Base-by-base conservation (phyloP, 441 rosid genomes). In the Syzygium malaccense region DNA sequence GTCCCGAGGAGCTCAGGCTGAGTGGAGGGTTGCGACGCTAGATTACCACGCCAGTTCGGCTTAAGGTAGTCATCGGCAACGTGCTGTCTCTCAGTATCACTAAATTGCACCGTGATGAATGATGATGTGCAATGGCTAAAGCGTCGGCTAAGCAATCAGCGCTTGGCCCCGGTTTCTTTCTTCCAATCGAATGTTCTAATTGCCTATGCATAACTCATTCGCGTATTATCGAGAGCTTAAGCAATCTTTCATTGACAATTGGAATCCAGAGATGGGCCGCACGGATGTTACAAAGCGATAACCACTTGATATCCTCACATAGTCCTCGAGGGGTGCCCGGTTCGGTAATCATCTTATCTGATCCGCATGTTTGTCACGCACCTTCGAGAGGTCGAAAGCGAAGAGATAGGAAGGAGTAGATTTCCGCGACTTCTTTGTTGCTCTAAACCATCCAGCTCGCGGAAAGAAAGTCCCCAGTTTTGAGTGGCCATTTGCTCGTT, bases 391-490 rank as follows among this genome's bases (percentile, higher is more conserved):
- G 86, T 15, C 71, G 75, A 83, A 86, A 86, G n/a, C 55, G 6
- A 54, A 54, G 85, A 83, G 41, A 85, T 5, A 45, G 48, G 48
- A 7, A 45, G 48, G 48, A 45, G 7, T 45, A 45, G 48, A 45
- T 7, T 45, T 45, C 48, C 10, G 48, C 48, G 1, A 45, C 48
- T 45, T 45, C 48, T 45, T 45, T 45, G 9, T 45, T 7, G 48
- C 48, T 7, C 55, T 5, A 15, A 56, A 49, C 60, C 51, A 89
- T 66, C 85, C 68, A 92, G 93, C 99, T 95, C 92, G 96, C 99
- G 99, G 99, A 88, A 97, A 98, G 90, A 92, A 92, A 98, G 91
- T 98, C 99, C 53, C 92, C 98, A 68, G 96, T 95, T 91, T 98
- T 96, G 85, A 94, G 87, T 30, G 99, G 99, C 99, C 99, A 98